Conservation (phyloP, 2,329 filamentous ascomycete genomes). For the Penicillium fuscoglaucum region DNA sequence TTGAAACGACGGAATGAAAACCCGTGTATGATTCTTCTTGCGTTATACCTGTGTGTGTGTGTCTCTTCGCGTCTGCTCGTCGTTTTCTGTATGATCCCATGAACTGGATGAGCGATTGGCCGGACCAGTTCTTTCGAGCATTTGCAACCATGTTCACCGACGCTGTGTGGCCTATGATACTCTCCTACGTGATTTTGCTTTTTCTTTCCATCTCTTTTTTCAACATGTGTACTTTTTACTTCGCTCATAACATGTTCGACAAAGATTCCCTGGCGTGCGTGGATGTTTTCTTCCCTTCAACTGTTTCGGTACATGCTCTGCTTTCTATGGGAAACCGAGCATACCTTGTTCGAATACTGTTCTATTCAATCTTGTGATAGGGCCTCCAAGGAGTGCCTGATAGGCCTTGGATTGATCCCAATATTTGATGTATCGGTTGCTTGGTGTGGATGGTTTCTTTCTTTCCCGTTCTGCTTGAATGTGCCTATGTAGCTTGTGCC, state of each 20-base stretch:
- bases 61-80: constrained; percentile 25
- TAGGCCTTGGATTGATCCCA: background rate
- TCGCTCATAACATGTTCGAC: constrained; percentile 24
- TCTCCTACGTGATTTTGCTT: constrained; percentile 33
- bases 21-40: constrained; percentile 32
- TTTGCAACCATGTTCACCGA: constrained; percentile 37
- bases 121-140: constrained; percentile 34
- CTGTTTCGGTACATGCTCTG: constrained; percentile 7
- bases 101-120: constrained; percentile 40
- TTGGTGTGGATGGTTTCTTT: background rate
- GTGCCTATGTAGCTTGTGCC: background rate
- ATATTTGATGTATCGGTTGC: background rate
- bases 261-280: constrained; percentile 27
- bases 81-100: constrained; percentile 30
- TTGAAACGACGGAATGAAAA: constrained; percentile 24
- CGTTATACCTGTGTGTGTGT: constrained; percentile 25
- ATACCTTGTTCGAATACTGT: background rate
- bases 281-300: constrained; percentile 6
- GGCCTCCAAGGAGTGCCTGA: background rate
- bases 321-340: background rate
- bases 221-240: constrained; percentile 25
- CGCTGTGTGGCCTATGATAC: constrained; percentile 36
- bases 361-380: background rate
- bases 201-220: constrained; percentile 17
- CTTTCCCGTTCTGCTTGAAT: background rate